Evolutionary conservation across 2,329 filamentous ascomycete species (phyloP).

Genomic region (Aspergillus sp.): DNA sequence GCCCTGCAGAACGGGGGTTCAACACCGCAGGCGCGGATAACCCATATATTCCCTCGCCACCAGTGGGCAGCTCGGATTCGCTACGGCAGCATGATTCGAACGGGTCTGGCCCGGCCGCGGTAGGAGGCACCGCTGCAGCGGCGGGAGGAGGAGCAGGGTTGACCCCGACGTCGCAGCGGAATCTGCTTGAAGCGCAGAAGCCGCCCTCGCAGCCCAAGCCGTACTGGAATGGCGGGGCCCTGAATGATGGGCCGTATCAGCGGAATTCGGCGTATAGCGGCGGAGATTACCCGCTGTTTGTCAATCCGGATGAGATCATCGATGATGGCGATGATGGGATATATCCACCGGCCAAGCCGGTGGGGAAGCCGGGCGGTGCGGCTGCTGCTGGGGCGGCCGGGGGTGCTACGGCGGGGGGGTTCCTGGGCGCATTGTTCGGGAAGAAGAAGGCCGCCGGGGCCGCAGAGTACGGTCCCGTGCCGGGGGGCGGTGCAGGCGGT

Average conservation of each 20-base stretch:
- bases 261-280: conserved; percentile 48
- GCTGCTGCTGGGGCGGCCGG: conserved; percentile 41
- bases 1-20: conserved; percentile 28
- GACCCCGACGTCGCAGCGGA: neutral
- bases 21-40: conserved; percentile 29
- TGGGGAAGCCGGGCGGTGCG: conserved; percentile 4
- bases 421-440: conserved; percentile 38
- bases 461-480: conserved; percentile 51
- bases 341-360: conserved; percentile 38
- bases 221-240: conserved; percentile 27
- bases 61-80: conserved; percentile 14
- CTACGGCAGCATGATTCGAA: conserved; percentile 32
- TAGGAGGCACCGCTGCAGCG: neutral
- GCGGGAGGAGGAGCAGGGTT: neutral
- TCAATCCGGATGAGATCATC: conserved; percentile 71
- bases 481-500: conserved; percentile 14
- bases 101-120: conserved; percentile 20
- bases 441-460: conserved; percentile 31
- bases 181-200: neutral
- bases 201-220: conserved; percentile 20
- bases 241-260: conserved; percentile 59
- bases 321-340: conserved; percentile 87
- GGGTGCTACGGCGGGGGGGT: conserved; percentile 35
- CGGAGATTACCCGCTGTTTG: conserved; percentile 42
- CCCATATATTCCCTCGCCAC: conserved; percentile 26